phyloP scores from a whole-genome alignment of 75 land plant genomes.

The Adiantum capillusveneris region DNA sequence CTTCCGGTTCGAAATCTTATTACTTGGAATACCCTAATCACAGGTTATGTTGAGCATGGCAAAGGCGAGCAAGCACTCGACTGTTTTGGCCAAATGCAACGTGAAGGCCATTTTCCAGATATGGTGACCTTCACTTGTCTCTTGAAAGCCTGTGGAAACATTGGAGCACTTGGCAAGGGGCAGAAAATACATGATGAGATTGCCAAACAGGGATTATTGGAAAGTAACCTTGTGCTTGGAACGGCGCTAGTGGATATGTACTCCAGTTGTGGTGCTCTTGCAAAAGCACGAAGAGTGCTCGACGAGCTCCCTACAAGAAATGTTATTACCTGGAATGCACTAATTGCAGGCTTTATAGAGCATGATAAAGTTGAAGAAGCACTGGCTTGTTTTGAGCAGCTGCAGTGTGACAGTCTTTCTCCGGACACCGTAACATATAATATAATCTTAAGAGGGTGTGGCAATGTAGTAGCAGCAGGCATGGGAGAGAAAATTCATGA shows the following conservation, averaged over 20 bases:
- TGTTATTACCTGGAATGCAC: neutral
- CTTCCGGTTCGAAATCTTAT: neutral
- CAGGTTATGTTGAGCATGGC: constrained; percentile 2
- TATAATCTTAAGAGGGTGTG: constrained; percentile 22
- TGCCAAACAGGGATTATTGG: neutral
- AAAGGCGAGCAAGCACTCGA: neutral
- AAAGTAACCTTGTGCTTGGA: neutral
- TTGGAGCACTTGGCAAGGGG: neutral
- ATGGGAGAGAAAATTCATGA: neutral
- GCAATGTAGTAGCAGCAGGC: too few species aligned
- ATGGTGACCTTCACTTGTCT: too few species aligned
- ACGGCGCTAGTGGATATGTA: neutral
- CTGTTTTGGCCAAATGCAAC: constrained; percentile 1
- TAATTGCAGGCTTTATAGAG: neutral
- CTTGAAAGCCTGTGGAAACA: neutral
- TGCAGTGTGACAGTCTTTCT: neutral
- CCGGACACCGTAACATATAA: too few species aligned
- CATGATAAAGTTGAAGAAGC: neutral
- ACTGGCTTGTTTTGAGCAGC: neutral
- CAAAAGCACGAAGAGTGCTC: neutral
- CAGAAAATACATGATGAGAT: neutral
- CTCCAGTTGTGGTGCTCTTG: neutral
- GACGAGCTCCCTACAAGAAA: neutral
- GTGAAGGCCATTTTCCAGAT: neutral
- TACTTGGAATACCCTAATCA: neutral